Base-by-base conservation (phyloP, 768 basidiomycete genomes). In the Rhodotorula graminis region DNA sequence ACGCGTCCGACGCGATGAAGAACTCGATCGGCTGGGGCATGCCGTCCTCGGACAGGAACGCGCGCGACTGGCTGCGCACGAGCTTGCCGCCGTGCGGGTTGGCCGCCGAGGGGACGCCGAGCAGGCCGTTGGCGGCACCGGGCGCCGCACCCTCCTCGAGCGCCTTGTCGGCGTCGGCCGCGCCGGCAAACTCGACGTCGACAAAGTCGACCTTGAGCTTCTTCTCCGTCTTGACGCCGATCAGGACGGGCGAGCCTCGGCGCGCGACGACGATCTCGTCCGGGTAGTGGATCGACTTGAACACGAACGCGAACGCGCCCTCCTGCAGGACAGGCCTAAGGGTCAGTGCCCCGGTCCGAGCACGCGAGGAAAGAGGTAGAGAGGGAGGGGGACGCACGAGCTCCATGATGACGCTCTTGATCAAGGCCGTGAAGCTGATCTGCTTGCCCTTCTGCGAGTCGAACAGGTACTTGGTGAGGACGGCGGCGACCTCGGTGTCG, bases 121-220 rank as follows among this genome's bases (percentile, higher is more conserved):
- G 70, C 55, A 62, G 64, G 91, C 89, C 44, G 49, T 62, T 52
- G 19, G 71, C 68, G 2, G 68, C 61, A 33, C 57, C 40, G 19
- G 71, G 66, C 49, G 58, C 60, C 4, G 67, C 62, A 3, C 58
- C 58, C 29, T 63, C 71, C n/a, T 64, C 42, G 58, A 72, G 63
- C 18, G 67, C 71, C 40, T 72, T 63, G 29, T 75, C 75, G 55
- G 65, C 67, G 31, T 29, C 84, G 14, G 49, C 62, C 19, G 72
- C 65, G 71, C 84, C 82, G 49, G 91, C 89, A 78, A 98, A 88
- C 81, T 98, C 94, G 68, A 99, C 96, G 82, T 98, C 96, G 60
- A 99, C 95, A 77, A 99, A 98, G 84, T 99, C 96, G 52, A 98
- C 95, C 85, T 99, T 99, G 79, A 99, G 87, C 83, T 98, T 98